phyloP scores from a whole-genome alignment of 306 rosid species.

The Erythrophleum fordii region DNA sequence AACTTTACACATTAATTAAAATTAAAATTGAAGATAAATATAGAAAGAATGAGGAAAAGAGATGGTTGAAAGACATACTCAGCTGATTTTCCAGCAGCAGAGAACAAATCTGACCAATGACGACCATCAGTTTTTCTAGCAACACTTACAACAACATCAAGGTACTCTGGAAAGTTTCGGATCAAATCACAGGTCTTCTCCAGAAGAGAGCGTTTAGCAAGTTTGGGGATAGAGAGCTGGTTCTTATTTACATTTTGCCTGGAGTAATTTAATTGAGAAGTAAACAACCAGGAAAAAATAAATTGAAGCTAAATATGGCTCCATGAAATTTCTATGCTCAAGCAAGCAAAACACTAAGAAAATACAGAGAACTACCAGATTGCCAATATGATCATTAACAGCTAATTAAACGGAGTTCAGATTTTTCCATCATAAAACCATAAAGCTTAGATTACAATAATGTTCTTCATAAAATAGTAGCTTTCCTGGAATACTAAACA shows the following conservation, averaged over 20 bases:
- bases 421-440: not conserved
- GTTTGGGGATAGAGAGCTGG: constrained; percentile 52
- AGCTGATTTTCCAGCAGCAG: constrained; percentile 96
- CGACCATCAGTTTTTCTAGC: constrained; percentile 99
- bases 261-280: constrained; percentile 40
- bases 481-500: not conserved
- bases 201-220: constrained; percentile 71
- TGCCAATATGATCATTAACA: not conserved
- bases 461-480: not conserved
- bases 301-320: constrained; percentile 19
- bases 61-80: constrained; percentile 63
- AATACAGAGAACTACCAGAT: constrained; percentile 25
- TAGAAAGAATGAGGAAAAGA: constrained; percentile 10
- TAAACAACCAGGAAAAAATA: constrained; percentile 37
- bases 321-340: constrained; percentile 25
- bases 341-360: constrained; percentile 41
- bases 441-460: not conserved
- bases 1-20: constrained; percentile 25
- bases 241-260: constrained; percentile 85
- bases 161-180: constrained; percentile 86
- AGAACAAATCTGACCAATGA: constrained; percentile 96
- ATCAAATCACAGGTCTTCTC: constrained; percentile 95
- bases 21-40: constrained; percentile 34
- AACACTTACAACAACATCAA: constrained; percentile 96
- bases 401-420: not conserved